A percentile compares a stretch with the other conserved stretches of the same genome.
Conservation (phyloP, 2,329 filamentous ascomycete genomes). For the Chaetomium strumarium region DNA sequence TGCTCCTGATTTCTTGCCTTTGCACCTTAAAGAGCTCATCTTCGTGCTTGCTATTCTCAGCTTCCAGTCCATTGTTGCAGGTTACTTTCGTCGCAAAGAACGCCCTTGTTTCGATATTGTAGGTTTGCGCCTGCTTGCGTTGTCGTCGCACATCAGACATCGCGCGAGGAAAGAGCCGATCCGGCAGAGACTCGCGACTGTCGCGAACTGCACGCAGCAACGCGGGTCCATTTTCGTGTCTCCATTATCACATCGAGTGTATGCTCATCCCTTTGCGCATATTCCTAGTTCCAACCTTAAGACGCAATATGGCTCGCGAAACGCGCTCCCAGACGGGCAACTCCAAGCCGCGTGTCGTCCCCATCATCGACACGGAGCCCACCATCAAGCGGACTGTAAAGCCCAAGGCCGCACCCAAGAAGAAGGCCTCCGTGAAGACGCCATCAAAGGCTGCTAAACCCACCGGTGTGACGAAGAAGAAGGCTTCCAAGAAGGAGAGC, state of each 20-base stretch:
- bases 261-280: conserved; percentile 3
- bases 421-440: conserved; percentile 23
- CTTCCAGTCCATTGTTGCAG: not conserved
- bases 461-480: conserved; percentile 35
- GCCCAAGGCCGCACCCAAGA: conserved; percentile 20
- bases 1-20: not conserved
- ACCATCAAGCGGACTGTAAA: conserved; percentile 37
- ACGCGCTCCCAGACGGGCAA: conserved; percentile 48
- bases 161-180: conserved; percentile 1
- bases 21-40: not conserved
- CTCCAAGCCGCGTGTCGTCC: conserved; percentile 47
- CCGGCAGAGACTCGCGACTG: not conserved
- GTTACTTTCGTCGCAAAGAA: not conserved
- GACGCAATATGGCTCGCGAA: conserved; percentile 42
- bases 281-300: not conserved
- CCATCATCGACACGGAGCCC: conserved; percentile 42
- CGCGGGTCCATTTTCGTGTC: not conserved
- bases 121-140: conserved; percentile 1
- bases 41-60: not conserved
- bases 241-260: not conserved
- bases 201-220: conserved; percentile 3
- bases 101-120: conserved; percentile 4
- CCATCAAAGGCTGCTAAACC: conserved; percentile 29
- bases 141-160: not conserved
- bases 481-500: conserved; percentile 33